Percentiles rank a stretch among this genome's conserved stretches.
Evolutionary conservation across 169 alveolate species (phyloP).

Genomic region (Plasmodium malariae): DNA sequence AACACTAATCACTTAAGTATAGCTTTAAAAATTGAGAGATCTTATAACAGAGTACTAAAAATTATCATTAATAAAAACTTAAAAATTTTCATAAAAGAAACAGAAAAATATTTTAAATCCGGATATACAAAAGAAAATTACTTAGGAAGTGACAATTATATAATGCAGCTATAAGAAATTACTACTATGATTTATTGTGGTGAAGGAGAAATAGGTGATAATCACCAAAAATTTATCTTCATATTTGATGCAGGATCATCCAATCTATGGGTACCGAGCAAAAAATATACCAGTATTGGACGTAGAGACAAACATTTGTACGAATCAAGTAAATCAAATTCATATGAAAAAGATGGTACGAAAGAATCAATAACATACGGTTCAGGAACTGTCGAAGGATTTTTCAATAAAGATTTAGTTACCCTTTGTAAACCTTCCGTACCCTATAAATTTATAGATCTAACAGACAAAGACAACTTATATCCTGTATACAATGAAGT

Average conservation of each 20-base stretch:
- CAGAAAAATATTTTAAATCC: constrained; percentile 19
- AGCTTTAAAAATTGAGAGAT: constrained; percentile 39
- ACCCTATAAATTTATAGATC: constrained; percentile 76
- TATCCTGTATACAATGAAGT: constrained; percentile 40
- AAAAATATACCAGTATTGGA: constrained; percentile 68
- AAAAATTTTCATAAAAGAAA: constrained; percentile 21
- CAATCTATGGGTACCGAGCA: constrained; percentile 87
- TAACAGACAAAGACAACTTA: constrained; percentile 31
- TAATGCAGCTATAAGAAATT: constrained; percentile 38
- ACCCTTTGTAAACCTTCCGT: constrained; percentile 64
- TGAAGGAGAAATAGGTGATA: constrained; percentile 53
- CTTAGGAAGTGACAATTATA: constrained; percentile 44
- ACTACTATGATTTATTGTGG: constrained; percentile 44
- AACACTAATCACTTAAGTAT: constrained; percentile 29
- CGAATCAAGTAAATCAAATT: constrained; percentile 78
- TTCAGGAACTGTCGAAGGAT: constrained; percentile 84
- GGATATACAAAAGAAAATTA: constrained; percentile 23
- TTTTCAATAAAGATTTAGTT: constrained; percentile 80
- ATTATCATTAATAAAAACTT: constrained; percentile 22
- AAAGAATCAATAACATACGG: constrained; percentile 82
- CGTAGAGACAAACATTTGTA: constrained; percentile 82
- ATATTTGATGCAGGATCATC: constrained; percentile 87
- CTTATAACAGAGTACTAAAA: constrained; percentile 29
- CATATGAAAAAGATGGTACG: constrained; percentile 82
- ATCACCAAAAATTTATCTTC: constrained; percentile 41